phyloP scores from a whole-genome alignment of 139 green algal species.

The Micractinium sp. region DNA sequence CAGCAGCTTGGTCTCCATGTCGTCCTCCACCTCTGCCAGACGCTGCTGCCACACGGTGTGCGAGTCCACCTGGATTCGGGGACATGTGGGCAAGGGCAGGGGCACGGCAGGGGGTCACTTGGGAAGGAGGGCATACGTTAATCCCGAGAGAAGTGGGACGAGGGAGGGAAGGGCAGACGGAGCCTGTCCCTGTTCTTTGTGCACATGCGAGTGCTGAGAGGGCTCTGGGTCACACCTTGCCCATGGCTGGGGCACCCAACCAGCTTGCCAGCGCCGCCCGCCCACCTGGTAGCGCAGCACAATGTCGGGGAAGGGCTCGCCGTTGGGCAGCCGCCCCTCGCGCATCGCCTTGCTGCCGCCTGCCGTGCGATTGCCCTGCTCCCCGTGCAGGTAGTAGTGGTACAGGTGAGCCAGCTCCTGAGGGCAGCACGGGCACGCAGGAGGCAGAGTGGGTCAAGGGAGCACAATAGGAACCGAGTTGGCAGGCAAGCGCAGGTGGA shows the following conservation, averaged over 20 bases:
- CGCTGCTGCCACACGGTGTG: constrained; percentile 9
- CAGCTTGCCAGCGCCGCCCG: not conserved
- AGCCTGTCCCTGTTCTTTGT: no score
- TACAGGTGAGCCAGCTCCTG: constrained; percentile 83
- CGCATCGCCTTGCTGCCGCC: not conserved
- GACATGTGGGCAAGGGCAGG: not conserved
- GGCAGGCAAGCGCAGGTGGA: not conserved
- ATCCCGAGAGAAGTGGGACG: no score
- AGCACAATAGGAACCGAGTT: not conserved
- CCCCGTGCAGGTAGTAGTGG: constrained; percentile 88
- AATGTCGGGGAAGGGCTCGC: constrained; percentile 68
- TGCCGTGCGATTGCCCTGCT: constrained; percentile 53
- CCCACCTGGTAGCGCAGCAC: constrained; percentile 52
- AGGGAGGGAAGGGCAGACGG: no score
- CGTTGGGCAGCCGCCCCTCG: constrained; percentile 58
- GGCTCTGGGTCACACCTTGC: not conserved
- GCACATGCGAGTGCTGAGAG: no score
- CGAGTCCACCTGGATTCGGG: constrained; percentile 9
- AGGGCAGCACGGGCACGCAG: not conserved
- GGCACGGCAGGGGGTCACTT: not conserved
- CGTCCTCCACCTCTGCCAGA: constrained; percentile 68
- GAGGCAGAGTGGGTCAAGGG: not conserved
- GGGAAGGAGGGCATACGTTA: no score
- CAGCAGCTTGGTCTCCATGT: constrained; percentile 80
- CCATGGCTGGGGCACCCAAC: not conserved